Evolutionary conservation across 371 early-diverging fungal genomes (phyloP).

Genomic region (Mucor irregularis): DNA sequence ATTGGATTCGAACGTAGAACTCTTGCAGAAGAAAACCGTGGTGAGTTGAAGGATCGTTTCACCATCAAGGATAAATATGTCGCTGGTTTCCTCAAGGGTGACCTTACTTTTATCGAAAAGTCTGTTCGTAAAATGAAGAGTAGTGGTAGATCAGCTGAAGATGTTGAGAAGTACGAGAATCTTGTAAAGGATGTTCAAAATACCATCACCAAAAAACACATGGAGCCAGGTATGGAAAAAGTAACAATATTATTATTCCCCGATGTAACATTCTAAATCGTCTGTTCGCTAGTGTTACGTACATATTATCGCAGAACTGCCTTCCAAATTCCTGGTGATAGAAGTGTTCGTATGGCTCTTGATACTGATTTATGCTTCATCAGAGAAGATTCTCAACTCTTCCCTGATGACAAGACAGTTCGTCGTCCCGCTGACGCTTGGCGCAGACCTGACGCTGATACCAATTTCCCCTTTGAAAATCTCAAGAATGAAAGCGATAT

Average conservation of each 20-base stretch:
- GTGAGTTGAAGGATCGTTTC: slow-evolving; percentile 96
- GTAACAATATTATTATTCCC: background rate
- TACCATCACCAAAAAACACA: slow-evolving; percentile 72
- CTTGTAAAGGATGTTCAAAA: slow-evolving; percentile 84
- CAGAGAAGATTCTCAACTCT: slow-evolving; percentile 85
- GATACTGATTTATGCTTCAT: slow-evolving; percentile 99
- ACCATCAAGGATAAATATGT: slow-evolving; percentile 95
- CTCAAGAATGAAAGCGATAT: slow-evolving; percentile 81
- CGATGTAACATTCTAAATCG: background rate
- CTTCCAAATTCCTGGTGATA: slow-evolving; percentile 99
- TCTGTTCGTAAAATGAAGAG: slow-evolving; percentile 80
- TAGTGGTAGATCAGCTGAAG: slow-evolving; percentile 73
- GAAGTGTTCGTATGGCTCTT: slow-evolving; percentile 96
- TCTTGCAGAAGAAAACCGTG: slow-evolving; percentile 96
- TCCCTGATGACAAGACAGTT: slow-evolving; percentile 57
- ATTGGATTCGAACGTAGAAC: slow-evolving; percentile 98
- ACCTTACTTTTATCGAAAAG: slow-evolving; percentile 71
- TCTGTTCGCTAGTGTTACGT: slow-evolving; percentile 62
- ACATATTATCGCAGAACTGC: slow-evolving; percentile 99
- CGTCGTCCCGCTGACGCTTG: slow-evolving; percentile 80
- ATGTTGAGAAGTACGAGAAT: slow-evolving; percentile 70
- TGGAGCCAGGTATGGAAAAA: slow-evolving; percentile 77
- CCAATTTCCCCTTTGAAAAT: slow-evolving; percentile 82
- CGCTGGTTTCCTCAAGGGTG: slow-evolving; percentile 81
- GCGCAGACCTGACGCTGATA: slow-evolving; percentile 91